These are phyloP conservation scores for Dimocarpus longan DNA, from an alignment of 345 rosid species.

Conservation along the genomic window DNA sequence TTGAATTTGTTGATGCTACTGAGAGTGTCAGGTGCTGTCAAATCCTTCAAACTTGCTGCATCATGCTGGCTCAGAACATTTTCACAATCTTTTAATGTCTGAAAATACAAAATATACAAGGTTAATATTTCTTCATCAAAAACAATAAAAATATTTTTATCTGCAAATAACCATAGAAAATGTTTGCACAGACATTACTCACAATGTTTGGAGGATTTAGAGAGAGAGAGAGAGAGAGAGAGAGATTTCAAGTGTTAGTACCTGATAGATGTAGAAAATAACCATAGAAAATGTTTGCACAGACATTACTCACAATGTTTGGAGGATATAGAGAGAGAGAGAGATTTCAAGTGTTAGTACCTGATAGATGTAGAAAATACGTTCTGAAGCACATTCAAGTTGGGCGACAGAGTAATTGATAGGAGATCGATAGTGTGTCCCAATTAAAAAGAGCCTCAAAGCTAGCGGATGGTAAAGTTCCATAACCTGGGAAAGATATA, in stretches of 20 bases:
- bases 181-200: not conserved
- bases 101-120: constrained; percentile 36
- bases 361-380: constrained; percentile 91
- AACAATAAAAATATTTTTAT: not conserved
- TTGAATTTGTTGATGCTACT: constrained; percentile 50
- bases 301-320: constrained; percentile 11
- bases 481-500: constrained; percentile 53
- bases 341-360: constrained; percentile 32
- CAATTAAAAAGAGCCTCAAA: constrained; percentile 80
- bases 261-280: constrained; percentile 90
- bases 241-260: constrained; percentile 20
- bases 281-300: not conserved
- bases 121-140: constrained; percentile 14
- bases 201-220: constrained; percentile 1
- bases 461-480: constrained; percentile 88
- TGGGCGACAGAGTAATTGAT: constrained; percentile 79
- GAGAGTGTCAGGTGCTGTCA: constrained; percentile 51
- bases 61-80: constrained; percentile 51
- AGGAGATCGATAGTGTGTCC: constrained; percentile 94
- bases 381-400: constrained; percentile 96
- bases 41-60: constrained; percentile 32
- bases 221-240: not conserved
- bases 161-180: not conserved
- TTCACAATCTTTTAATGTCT: constrained; percentile 82
- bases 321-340: not conserved